A percentile compares a stretch with the other conserved stretches of the same genome.
Conservation (phyloP, 306 rosid genomes). For the Lithocarpus polystachyus region DNA sequence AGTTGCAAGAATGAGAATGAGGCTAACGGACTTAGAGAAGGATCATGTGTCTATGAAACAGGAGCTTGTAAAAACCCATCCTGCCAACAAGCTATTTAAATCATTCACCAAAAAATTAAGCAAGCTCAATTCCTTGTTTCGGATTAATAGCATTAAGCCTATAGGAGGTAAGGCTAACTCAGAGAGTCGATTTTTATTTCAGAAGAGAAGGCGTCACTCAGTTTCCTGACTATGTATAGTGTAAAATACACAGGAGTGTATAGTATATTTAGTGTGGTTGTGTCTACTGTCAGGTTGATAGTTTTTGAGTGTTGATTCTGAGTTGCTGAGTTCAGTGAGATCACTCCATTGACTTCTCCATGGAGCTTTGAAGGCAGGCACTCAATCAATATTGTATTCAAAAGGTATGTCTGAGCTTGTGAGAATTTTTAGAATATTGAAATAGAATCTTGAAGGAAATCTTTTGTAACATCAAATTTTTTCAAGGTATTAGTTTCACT, state of each 20-base stretch:
- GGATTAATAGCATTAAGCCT: conserved; percentile 55
- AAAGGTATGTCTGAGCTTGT: neutral
- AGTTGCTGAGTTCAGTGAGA: conserved; percentile 27
- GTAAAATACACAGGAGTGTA: conserved; percentile 39
- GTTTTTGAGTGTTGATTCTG: conserved; percentile 32
- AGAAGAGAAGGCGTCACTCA: conserved; percentile 91
- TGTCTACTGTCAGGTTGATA: conserved; percentile 32
- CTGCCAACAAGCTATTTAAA: conserved; percentile 73
- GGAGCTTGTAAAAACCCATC: conserved; percentile 78
- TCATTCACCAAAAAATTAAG: conserved; percentile 71
- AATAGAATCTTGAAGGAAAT: neutral
- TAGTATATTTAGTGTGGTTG: conserved; percentile 38
- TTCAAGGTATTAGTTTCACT: conserved; percentile 22
- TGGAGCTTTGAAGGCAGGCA: conserved; percentile 12
- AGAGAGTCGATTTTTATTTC: conserved; percentile 75
- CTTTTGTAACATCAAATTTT: neutral
- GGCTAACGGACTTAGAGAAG: conserved; percentile 91
- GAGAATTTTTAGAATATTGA: conserved; percentile 9
- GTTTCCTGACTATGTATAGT: conserved; percentile 58
- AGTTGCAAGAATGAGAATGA: conserved; percentile 98
- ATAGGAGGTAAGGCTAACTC: conserved; percentile 50
- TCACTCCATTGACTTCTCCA: conserved; percentile 5
- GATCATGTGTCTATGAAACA: conserved; percentile 95
- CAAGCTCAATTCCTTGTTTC: conserved; percentile 69
- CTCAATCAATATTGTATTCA: conserved; percentile 15